phyloP scores from a whole-genome alignment of 176 grass and related monocot species.

The Metroxylon sagu region DNA sequence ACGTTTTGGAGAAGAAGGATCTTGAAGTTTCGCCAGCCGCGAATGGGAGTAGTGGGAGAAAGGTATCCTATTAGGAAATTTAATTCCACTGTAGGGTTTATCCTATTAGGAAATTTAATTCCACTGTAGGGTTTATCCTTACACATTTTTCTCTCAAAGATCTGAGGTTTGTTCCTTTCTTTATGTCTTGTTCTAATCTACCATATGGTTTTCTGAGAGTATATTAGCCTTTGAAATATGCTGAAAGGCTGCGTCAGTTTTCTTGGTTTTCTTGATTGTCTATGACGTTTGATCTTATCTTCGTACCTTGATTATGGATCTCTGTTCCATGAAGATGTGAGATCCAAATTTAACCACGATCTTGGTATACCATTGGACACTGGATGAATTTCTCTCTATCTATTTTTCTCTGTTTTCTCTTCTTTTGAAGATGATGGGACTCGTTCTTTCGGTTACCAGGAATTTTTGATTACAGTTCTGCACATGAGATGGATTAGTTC shows the following conservation, averaged over 20 bases:
- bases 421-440: too few species aligned
- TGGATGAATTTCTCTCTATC: too few species aligned
- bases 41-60: constrained; percentile 22
- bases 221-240: neutral
- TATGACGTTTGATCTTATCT: neutral
- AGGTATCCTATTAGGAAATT: constrained; percentile 16
- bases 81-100: too few species aligned
- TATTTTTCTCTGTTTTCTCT: too few species aligned
- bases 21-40: neutral
- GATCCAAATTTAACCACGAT: neutral
- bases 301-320: neutral
- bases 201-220: neutral
- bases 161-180: neutral
- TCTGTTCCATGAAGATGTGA: neutral
- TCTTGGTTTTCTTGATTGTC: neutral
- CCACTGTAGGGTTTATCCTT: neutral
- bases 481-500: too few species aligned
- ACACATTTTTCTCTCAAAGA: neutral
- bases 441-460: too few species aligned
- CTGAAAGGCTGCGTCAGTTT: neutral
- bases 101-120: neutral
- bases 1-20: constrained; percentile 19
- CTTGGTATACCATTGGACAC: too few species aligned
- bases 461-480: too few species aligned
- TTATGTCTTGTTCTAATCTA: neutral